A percentile compares a stretch with the other conserved stretches of the same genome.
Conservation (phyloP, 805 yeast genomes). For the Myxozyma vanderwaltii region DNA sequence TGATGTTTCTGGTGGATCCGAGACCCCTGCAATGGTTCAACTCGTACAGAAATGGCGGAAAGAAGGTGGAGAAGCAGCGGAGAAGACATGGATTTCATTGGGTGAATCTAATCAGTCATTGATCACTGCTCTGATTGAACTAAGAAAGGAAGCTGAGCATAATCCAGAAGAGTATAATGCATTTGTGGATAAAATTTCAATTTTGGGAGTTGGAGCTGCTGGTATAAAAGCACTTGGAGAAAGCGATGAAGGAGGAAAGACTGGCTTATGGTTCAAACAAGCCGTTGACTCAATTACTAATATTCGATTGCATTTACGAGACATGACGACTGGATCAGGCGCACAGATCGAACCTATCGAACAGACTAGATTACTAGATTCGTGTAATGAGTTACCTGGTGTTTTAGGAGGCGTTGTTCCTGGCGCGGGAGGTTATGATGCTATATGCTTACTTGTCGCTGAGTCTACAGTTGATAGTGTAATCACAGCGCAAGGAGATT, state of each 20-base stretch:
- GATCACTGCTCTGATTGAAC: slow-evolving; percentile 50
- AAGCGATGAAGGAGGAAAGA: not conserved
- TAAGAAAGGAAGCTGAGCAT: slow-evolving; percentile 44
- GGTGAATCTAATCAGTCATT: slow-evolving; percentile 61
- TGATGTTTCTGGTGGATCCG: slow-evolving; percentile 88
- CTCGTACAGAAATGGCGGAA: slow-evolving; percentile 72
- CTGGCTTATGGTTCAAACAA: slow-evolving; percentile 8
- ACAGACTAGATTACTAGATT: slow-evolving; percentile 71
- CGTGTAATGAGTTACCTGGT: slow-evolving; percentile 61
- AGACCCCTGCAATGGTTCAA: slow-evolving; percentile 86
- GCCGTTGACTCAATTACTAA: slow-evolving; percentile 22
- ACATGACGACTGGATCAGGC: slow-evolving; percentile 63
- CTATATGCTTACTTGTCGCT: slow-evolving; percentile 71
- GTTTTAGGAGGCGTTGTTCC: slow-evolving; percentile 96
- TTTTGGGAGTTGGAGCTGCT: slow-evolving; percentile 6
- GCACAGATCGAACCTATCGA: slow-evolving; percentile 86
- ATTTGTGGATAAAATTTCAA: slow-evolving; percentile 14
- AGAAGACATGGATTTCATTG: slow-evolving; percentile 55
- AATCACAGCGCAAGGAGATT: not conserved
- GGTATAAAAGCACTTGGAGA: slow-evolving; percentile 6
- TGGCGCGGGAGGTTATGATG: slow-evolving; percentile 98
- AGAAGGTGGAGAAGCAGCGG: slow-evolving; percentile 44
- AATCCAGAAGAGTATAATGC: slow-evolving; percentile 46
- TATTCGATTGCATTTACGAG: slow-evolving; percentile 61
- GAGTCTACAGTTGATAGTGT: slow-evolving; percentile 22